Conservation (phyloP, 345 rosid genomes). For the Camelina sativa region DNA sequence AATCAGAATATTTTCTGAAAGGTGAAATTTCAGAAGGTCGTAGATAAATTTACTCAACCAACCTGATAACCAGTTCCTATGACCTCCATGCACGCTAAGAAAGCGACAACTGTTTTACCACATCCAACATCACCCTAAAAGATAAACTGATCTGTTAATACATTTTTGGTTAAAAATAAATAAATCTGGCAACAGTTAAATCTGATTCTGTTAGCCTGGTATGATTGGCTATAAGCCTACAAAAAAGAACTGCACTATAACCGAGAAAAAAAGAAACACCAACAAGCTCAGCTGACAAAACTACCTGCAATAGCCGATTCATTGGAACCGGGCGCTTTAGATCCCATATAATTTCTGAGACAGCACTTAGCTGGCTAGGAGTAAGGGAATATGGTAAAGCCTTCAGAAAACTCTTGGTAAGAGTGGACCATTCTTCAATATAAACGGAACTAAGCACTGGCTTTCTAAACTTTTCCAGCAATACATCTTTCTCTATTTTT, state of each 20-base stretch:
- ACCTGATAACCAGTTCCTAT: slow-evolving; percentile 95
- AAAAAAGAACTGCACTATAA: neutral
- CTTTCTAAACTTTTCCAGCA: slow-evolving; percentile 76
- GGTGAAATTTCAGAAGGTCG: neutral
- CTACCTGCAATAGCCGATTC: slow-evolving; percentile 97
- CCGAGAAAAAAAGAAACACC: neutral
- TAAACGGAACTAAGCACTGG: slow-evolving; percentile 63
- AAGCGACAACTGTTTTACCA: slow-evolving; percentile 95
- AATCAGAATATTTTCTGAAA: slow-evolving; percentile 6
- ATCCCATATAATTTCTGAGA: slow-evolving; percentile 95
- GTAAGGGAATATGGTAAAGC: slow-evolving; percentile 92
- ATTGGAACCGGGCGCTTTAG: slow-evolving; percentile 85
- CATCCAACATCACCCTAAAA: slow-evolving; percentile 97
- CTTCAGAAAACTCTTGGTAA: slow-evolving; percentile 71
- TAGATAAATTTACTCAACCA: slow-evolving; percentile 36
- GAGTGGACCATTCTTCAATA: slow-evolving; percentile 77
- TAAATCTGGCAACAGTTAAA: slow-evolving; percentile 6
- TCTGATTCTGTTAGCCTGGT: neutral
- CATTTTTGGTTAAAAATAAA: slow-evolving; percentile 25
- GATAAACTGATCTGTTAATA: slow-evolving; percentile 27
- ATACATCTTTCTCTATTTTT: slow-evolving; percentile 68
- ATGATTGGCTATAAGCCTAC: slow-evolving; percentile 1
- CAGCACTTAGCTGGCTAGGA: slow-evolving; percentile 84
- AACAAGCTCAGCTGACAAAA: slow-evolving; percentile 14
- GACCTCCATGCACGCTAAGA: slow-evolving; percentile 98